These are phyloP conservation scores for Podospora anserina DNA, from an alignment of 495 filamentous ascomycete species.

Conservation along the genomic window DNA sequence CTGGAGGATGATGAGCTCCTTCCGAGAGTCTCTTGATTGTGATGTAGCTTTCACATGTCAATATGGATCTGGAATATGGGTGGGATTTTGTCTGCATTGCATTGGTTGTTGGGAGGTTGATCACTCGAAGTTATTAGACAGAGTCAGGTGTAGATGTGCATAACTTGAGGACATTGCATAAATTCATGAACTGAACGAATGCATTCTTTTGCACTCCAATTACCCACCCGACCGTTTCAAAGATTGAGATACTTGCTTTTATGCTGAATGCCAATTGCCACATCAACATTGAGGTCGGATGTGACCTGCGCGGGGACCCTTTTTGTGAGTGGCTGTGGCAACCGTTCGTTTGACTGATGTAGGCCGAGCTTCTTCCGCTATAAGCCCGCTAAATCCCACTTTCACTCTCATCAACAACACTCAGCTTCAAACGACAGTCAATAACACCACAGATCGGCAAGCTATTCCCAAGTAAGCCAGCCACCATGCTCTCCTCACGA, in stretches of 20 bases:
- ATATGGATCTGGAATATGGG: neutral
- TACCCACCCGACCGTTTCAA: neutral
- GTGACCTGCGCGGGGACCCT: neutral
- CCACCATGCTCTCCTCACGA: neutral
- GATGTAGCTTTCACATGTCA: neutral
- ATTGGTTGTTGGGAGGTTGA: neutral
- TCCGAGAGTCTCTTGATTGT: constrained; percentile 13
- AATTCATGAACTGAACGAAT: neutral
- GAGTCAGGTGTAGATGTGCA: neutral
- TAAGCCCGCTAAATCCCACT: neutral
- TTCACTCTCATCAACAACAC: neutral
- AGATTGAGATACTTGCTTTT: neutral
- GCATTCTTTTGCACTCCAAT: neutral
- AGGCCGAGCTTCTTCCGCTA: neutral
- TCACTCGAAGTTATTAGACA: neutral
- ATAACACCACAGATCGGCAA: neutral
- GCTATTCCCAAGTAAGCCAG: neutral
- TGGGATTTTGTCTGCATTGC: neutral
- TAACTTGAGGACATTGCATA: neutral
- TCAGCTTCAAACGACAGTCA: neutral
- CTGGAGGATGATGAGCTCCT: constrained; percentile 33
- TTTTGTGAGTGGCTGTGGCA: neutral
- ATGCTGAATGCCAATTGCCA: neutral
- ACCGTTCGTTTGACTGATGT: neutral
- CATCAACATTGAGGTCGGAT: neutral